Evolutionary conservation across 1,139 yeast species (phyloP), one percentile per base, ranked within the genome.

Genomic region (Saccharomyces hybrid): DNA sequence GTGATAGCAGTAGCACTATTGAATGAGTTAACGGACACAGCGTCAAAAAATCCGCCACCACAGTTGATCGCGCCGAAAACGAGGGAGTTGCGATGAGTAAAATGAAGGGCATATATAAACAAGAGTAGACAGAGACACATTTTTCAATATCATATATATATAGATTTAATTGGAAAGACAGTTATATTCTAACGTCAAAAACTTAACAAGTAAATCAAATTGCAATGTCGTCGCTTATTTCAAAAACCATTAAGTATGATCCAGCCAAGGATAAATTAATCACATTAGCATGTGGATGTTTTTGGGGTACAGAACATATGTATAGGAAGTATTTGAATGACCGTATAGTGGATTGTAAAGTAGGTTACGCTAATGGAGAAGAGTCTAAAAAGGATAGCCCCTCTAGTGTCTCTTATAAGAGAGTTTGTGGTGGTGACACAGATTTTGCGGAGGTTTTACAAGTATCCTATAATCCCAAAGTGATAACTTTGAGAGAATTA

Each of bases 271-370:
- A 85, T 51, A 76, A 79, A 61, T 62, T 83, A 41, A 69, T 84
- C 54, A 85, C 90, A 0, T 70, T 86, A 25, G 91, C 88, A 1
- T 90, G 87, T 1, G 95, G 95, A 3, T 91, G 99, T 68, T 93
- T 90, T 76, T 91, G 98, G 98, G 97, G 97, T 19, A 89, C 87
- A 11, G 98, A 93, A 67, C 86, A 86, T 63, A 83, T 91, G 44
- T 90, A 81, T 73, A 75, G 84, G 58, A 86, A 86, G 67, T 79
- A 86, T 59, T 86, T 82, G 61, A 71, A 64, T 13, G 65, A 72
- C 54, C 83, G 81, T 66, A 71, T 91, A 25, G 68, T 85, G 14
- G 97, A 88, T 67, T 78, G 84, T 52, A 83, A 81, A 66, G 98
- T 91, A 11, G 99, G 98, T 2, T 93, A 85, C 70, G 88, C 96